phyloP scores from a whole-genome alignment of 2,329 filamentous ascomycete species.

The Thielaviopsis musarum region DNA sequence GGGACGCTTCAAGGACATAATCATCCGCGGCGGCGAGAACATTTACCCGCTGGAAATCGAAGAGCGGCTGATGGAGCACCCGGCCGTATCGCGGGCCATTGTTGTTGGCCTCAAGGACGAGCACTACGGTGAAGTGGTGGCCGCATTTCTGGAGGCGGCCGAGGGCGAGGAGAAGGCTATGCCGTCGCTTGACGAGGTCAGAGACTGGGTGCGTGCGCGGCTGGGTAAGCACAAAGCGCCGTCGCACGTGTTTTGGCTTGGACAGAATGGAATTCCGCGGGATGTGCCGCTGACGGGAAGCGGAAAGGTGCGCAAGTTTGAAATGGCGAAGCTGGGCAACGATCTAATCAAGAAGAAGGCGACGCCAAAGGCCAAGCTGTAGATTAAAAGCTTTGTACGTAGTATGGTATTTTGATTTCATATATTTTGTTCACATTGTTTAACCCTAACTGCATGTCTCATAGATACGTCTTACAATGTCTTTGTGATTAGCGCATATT shows the following conservation, averaged over 20 bases:
- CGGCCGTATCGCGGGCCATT: slow-evolving; percentile 43
- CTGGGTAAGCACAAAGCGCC: slow-evolving; percentile 55
- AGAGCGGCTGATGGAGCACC: slow-evolving; percentile 50
- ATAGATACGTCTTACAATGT: neutral
- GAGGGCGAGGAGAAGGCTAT: slow-evolving; percentile 15
- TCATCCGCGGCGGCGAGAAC: slow-evolving; percentile 61
- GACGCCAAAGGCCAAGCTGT: slow-evolving; percentile 23
- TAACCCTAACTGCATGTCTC: neutral
- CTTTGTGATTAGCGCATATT: neutral
- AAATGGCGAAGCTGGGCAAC: slow-evolving; percentile 39
- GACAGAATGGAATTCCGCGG: slow-evolving; percentile 37
- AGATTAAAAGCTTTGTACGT: neutral
- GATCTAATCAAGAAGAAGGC: slow-evolving; percentile 34
- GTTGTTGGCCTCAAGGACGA: slow-evolving; percentile 53
- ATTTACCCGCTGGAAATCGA: slow-evolving; percentile 62
- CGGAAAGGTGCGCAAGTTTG: slow-evolving; percentile 53
- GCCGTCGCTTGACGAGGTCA: slow-evolving; percentile 37
- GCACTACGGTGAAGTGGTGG: slow-evolving; percentile 60
- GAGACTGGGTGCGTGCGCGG: slow-evolving; percentile 42
- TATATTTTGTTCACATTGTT: neutral
- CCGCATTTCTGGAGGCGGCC: slow-evolving; percentile 38
- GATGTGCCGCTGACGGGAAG: slow-evolving; percentile 51
- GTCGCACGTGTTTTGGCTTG: slow-evolving; percentile 60
- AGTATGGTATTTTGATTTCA: neutral
- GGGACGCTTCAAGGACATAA: slow-evolving; percentile 63